Base-by-base conservation (phyloP, 805 yeast species). In the Myxozyma monticola region DNA sequence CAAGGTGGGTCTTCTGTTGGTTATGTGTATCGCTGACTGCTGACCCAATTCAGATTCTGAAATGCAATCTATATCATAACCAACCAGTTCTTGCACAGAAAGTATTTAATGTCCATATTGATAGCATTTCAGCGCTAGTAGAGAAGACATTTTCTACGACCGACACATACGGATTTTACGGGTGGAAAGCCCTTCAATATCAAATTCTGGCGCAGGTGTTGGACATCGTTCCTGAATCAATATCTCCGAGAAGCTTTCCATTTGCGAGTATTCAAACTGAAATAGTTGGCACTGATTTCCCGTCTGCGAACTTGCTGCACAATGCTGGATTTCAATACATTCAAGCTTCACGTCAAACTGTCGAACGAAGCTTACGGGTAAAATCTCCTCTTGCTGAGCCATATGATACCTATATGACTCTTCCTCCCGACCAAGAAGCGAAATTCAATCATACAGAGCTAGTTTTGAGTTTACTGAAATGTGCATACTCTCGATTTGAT, bases 111-210 rank as follows among this genome's bases (percentile, higher is more conserved):
- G 72, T 78, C 17, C 96, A 88, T 68, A 62, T 85, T 1, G 73
- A 74, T 28, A 77, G 76, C 41, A 78, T 84, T 0, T 57, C 72
- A 7, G 66, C 69, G 6, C 61, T 76, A 4, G 49, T 73, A 15
- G 66, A 69, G n/a, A 48, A 54, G 1, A 64, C 68, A 20, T 56
- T 61, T 7, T 55, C 69, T 12, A 46, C 56, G 1, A 59, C 62
- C 9, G 62, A 54, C 12, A 60, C 68, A 5, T 68, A 61, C 49
- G 55, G 71, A 0, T 68, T 67, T 4, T 56, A 62, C 20, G 65
- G 73, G 35, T 86, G 95, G 95, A 60, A 74, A 9, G 75, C 83
- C 0, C 62, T 68, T n/a, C 95, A 86, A 61, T 76, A 79, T 56
- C 76, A 79, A 36, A 77, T 85, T 81, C 68, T 86, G 10, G 88